phyloP scores from a whole-genome alignment of 148 eudicot species.

The Linanthus parryae region DNA sequence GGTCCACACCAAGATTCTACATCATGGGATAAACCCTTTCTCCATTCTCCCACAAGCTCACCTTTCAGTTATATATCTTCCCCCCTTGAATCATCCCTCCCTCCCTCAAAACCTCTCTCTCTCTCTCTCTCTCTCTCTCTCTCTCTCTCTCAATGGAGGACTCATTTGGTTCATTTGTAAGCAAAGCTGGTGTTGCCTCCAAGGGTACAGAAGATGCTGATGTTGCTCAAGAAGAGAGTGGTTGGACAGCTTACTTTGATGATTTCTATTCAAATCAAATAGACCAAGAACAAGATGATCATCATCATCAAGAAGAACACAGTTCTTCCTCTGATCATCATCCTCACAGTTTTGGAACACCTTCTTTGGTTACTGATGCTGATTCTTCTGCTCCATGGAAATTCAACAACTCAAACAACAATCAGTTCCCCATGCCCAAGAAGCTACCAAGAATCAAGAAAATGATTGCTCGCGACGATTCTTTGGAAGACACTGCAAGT shows the following conservation, averaged over 20 bases:
- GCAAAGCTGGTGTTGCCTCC: constrained; percentile 8
- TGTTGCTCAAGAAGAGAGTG: constrained; percentile 70
- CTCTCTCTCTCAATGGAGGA: constrained; percentile 18
- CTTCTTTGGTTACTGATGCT: constrained; percentile 64
- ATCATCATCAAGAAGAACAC: no score
- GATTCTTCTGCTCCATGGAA: constrained; percentile 48
- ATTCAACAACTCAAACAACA: background rate
- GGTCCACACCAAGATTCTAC: no score
- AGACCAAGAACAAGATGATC: no score
- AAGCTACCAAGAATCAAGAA: constrained; percentile 29
- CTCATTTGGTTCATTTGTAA: constrained; percentile 19
- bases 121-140: constrained; percentile 13
- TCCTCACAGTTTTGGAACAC: constrained; percentile 10
- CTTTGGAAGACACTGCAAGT: constrained; percentile 82
- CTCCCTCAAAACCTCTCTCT: background rate
- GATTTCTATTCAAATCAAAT: constrained; percentile 34
- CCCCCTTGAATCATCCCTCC: no score
- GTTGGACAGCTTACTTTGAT: constrained; percentile 67
- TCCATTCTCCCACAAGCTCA: no score
- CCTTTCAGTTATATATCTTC: no score
- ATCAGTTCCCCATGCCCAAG: constrained; percentile 21
- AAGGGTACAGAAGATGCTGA: constrained; percentile 5
- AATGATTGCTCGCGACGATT: constrained; percentile 38
- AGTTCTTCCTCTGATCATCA: constrained; percentile 1
- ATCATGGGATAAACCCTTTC: no score